Conservation (phyloP, 2,329 filamentous ascomycete genomes). For the Aureobasidium melanogenum region DNA sequence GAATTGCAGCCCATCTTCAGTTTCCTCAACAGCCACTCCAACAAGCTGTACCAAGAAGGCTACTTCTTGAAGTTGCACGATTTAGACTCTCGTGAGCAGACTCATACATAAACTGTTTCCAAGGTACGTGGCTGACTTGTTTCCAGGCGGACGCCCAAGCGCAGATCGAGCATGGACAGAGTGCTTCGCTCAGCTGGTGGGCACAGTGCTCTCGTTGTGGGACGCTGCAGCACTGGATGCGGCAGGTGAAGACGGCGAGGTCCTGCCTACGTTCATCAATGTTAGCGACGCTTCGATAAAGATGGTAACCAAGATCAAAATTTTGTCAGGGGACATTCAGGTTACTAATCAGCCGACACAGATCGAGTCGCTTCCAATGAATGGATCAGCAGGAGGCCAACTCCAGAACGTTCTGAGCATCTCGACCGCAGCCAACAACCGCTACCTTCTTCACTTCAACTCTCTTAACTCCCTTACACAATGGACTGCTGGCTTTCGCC, state of each 20-base stretch:
- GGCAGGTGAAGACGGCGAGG: slow-evolving; percentile 74
- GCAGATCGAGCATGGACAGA: slow-evolving; percentile 85
- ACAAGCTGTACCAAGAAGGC: slow-evolving; percentile 95
- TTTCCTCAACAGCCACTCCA: slow-evolving; percentile 87
- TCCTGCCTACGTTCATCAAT: slow-evolving; percentile 89
- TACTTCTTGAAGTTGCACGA: slow-evolving; percentile 97
- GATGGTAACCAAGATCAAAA: slow-evolving; percentile 56
- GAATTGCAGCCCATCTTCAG: slow-evolving; percentile 92
- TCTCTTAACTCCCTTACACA: slow-evolving; percentile 86
- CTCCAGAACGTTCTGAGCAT: slow-evolving; percentile 93
- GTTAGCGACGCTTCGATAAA: slow-evolving; percentile 95
- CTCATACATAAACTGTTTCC: neutral
- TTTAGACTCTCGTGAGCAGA: slow-evolving; percentile 71
- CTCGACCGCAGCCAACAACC: slow-evolving; percentile 89
- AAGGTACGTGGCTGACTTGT: neutral
- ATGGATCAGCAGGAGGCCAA: slow-evolving; percentile 64
- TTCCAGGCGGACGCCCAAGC: slow-evolving; percentile 73
- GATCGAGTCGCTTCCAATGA: slow-evolving; percentile 70
- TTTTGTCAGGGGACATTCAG: neutral
- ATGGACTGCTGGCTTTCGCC: slow-evolving; percentile 89
- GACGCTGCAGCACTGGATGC: slow-evolving; percentile 86
- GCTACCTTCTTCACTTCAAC: slow-evolving; percentile 93
- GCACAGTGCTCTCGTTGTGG: slow-evolving; percentile 91
- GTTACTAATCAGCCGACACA: slow-evolving; percentile 16
- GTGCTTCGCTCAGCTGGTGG: slow-evolving; percentile 93